Evolutionary conservation across 2,329 filamentous ascomycete genomes (phyloP), one percentile per base, ranked within the genome.

Genomic region (Ophiostoma novo-ulmi): DNA sequence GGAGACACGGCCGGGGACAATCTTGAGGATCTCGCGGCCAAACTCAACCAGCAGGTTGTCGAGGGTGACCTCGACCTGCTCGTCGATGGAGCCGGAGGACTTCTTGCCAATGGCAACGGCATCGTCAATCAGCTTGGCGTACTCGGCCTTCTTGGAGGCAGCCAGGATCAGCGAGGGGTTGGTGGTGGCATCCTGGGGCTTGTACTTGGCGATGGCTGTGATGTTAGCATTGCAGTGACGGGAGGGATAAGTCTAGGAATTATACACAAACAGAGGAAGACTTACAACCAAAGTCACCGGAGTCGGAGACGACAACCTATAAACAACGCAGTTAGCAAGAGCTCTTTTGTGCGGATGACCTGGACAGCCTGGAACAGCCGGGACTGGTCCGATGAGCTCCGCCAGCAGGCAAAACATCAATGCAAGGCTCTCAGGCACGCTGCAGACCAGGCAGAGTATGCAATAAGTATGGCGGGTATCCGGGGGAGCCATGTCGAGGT

Each of bases 101-200:
- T 85, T 78, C 90, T 97, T 98, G 83, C 92, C 94, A 83, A 93
- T 94, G 75, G 85, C 86, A 76, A 97, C 86, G 77, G 94, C 93
- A 71, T 85, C 83, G 79, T 98, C 94, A 77, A 97, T 96, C 80
- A 98, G 85, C 82, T 90, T 90, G 79, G 92, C 93, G 82, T 98
- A 98, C 83, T 97, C 94, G 80, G 92, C 80, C 89, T 98, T 98
- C 88, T 99, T 98, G 80, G 95, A 94, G 75, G 95, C 95, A 76
- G 94, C 94, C 80, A 99, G 91, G 83, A 99, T 98, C 81, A 99
- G 88, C 74, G 95, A 98, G 73, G 95, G 95, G 89, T 99, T 99
- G 85, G 95, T 99, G 82, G 95, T 99, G 80, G 95, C 95, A 92
- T 99, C 95, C 87, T 99, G 94, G 75, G 95, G 95, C 89, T 97